Base-by-base conservation (phyloP, 352 stramenopile species). In the Phytophthora vignae region DNA sequence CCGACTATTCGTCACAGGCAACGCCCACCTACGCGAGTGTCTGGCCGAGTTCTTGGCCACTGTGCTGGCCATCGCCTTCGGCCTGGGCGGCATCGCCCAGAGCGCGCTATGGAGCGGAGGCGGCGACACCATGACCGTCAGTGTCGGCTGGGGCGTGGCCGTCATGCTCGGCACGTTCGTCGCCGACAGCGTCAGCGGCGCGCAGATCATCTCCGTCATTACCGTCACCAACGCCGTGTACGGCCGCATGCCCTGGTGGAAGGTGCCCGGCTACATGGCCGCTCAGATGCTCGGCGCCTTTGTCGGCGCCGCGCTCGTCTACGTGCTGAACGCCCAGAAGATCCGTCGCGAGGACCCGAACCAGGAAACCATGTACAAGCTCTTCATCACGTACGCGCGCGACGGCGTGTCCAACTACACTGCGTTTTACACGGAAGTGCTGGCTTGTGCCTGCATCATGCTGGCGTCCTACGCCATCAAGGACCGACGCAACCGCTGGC, bases 161-260 rank as follows among this genome's bases (percentile, higher is more conserved):
- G 74, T 91, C 49, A 87, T 91, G 76, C 52, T 89, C 21, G 84
- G 71, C 19, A 78, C 88, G 11, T 81, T 88, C 60, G 53, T 66
- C 3, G 71, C 71, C 1, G 80, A 81, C 6, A 80, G 73, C 22
- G 58, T 85, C 5, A 87, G 77, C 53, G 78, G 82, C 12, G 82
- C 76, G 4, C 84, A 91, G 50, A 62, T 91, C 46, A 91, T 90
- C 68, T 83, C 82, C 4, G 71, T 84, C 50, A 78, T 91, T 21
- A 86, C 82, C 0, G 44, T 88, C 55, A 76, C 82, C 27, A 79
- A 85, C 36, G 81, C 78, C 14, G 63, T 83, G 22, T 88, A 79
- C 67, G 55, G 64, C n/a, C 61, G 71, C 15, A 46, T 91, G 44
- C 68, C 79, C 55, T 87, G 78, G 81, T 64, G 66, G 64, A 87